phyloP scores from a whole-genome alignment of 192 early-diverging fungal genomes.

The Coemansia sp. region DNA sequence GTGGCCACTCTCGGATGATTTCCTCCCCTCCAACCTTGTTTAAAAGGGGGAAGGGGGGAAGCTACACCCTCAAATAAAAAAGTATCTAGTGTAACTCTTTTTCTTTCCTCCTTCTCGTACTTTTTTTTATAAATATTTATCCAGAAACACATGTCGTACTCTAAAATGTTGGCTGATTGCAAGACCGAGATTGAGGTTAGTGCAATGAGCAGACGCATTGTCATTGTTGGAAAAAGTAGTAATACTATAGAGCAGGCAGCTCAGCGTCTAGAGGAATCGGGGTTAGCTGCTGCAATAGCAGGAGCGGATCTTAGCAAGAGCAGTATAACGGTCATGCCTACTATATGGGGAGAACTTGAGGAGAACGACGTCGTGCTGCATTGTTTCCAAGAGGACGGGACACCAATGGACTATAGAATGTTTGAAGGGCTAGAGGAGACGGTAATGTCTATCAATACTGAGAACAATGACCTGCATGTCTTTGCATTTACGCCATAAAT shows the following conservation, averaged over 20 bases:
- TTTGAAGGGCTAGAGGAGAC: not conserved
- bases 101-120: not conserved
- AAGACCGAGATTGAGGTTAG: not conserved
- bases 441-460: not conserved
- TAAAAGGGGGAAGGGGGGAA: no score
- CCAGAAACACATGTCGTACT: not conserved
- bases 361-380: not conserved
- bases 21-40: not conserved
- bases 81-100: not conserved
- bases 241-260: not conserved
- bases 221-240: not conserved
- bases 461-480: not conserved
- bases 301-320: not conserved
- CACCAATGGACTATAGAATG: not conserved
- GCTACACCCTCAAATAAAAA: no score
- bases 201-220: not conserved
- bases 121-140: not conserved
- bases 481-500: not conserved
- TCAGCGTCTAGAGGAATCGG: not conserved
- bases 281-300: not conserved
- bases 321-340: not conserved
- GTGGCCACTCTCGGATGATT: not conserved
- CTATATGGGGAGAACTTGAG: not conserved
- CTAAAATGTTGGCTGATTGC: not conserved
- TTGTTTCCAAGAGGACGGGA: not conserved